A percentile compares a stretch with the other conserved stretches of the same genome.
These are phyloP conservation scores for Lepidium didymum DNA, from an alignment of 345 rosid genomes.

Conservation along the genomic window DNA sequence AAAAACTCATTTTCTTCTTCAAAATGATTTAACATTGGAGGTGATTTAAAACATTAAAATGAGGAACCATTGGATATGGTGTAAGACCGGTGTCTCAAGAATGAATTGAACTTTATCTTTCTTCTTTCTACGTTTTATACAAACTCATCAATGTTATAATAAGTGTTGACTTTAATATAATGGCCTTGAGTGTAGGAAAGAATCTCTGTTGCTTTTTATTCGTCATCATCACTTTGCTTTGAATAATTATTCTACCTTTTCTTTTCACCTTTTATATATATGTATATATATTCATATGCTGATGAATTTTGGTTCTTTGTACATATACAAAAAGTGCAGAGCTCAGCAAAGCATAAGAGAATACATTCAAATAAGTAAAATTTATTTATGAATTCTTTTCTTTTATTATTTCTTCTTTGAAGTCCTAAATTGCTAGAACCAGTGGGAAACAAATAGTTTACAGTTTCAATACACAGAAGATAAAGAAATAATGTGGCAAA, in stretches of 20 bases:
- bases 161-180: background rate
- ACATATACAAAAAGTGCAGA: background rate
- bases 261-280: too few species aligned
- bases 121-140: too few species aligned
- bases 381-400: slow-evolving; percentile 2
- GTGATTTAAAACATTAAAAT: too few species aligned
- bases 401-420: background rate
- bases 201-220: slow-evolving; percentile 10
- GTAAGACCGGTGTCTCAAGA: too few species aligned
- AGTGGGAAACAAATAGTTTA: slow-evolving; percentile 19
- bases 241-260: background rate
- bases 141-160: background rate
- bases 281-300: background rate
- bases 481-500: background rate
- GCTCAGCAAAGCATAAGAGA: background rate
- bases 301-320: background rate
- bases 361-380: background rate
- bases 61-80: too few species aligned
- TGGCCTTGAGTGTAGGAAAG: slow-evolving; percentile 1
- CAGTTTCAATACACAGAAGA: slow-evolving; percentile 16
- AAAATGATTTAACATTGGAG: too few species aligned
- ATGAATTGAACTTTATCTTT: too few species aligned
- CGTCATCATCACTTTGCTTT: slow-evolving; percentile 11
- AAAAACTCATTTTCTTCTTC: too few species aligned
- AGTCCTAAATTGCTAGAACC: slow-evolving; percentile 19